These are phyloP conservation scores for Eleusine indica DNA, from an alignment of 176 grass and related monocot genomes.

Conservation along the genomic window DNA sequence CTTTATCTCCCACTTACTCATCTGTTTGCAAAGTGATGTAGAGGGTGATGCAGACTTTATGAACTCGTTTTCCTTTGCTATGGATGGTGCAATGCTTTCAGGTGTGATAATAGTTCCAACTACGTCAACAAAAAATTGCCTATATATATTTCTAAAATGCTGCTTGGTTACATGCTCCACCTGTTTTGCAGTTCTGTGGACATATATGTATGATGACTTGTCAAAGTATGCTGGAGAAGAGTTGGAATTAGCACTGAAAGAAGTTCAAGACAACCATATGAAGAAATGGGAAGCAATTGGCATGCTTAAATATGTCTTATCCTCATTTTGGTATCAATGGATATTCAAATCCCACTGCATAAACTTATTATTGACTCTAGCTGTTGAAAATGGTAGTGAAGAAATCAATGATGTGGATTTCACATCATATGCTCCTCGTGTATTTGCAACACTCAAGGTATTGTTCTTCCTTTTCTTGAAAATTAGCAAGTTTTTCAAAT, in stretches of 20 bases:
- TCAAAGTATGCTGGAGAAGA: constrained; percentile 52
- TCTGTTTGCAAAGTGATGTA: constrained; percentile 57
- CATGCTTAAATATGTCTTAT: constrained; percentile 64
- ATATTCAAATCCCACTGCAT: constrained; percentile 74
- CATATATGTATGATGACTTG: constrained; percentile 55
- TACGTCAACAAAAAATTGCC: background rate
- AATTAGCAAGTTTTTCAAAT: background rate
- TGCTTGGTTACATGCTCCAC: constrained; percentile 24
- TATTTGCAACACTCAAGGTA: constrained; percentile 77
- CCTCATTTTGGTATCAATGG: constrained; percentile 71
- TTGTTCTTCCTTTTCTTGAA: constrained; percentile 4
- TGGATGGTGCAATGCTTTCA: constrained; percentile 75
- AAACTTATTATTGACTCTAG: constrained; percentile 64
- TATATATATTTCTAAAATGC: background rate
- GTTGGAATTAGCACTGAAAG: constrained; percentile 54
- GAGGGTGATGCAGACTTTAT: constrained; percentile 58
- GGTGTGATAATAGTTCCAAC: constrained; percentile 48
- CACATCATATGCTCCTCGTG: constrained; percentile 42
- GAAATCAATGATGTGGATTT: constrained; percentile 56
- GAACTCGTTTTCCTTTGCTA: constrained; percentile 58
- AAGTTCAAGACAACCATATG: constrained; percentile 51
- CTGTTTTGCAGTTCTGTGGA: constrained; percentile 69
- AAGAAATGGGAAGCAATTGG: constrained; percentile 73
- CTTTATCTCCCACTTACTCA: constrained; percentile 23
- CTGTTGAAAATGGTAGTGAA: constrained; percentile 43